Conservation (phyloP, 352 stramenopile species). For the Phytophthora hibernalis region DNA sequence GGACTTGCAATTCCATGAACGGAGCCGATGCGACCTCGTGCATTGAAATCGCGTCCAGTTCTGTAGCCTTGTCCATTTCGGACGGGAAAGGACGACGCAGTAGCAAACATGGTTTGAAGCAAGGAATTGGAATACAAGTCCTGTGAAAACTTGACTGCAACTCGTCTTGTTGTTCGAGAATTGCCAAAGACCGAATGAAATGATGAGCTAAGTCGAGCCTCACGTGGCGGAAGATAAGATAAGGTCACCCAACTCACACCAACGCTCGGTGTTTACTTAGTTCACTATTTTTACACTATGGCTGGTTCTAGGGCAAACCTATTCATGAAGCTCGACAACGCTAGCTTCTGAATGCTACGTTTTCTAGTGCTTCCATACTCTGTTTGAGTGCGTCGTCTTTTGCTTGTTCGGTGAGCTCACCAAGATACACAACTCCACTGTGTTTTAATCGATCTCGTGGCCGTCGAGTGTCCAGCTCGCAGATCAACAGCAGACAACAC, state of each 20-base stretch:
- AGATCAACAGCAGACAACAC: too few species aligned
- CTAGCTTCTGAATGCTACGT: conserved; percentile 73
- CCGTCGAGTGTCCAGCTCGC: too few species aligned
- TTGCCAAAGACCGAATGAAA: not conserved
- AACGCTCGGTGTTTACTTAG: too few species aligned
- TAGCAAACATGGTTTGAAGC: conserved; percentile 2
- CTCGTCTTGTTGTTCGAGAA: conserved; percentile 5
- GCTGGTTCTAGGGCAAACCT: conserved; percentile 53
- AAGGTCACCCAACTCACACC: conserved; percentile 8
- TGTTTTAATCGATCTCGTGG: too few species aligned
- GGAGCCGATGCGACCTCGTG: too few species aligned
- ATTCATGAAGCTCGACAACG: conserved; percentile 66
- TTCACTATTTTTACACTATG: conserved; percentile 43
- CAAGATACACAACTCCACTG: too few species aligned
- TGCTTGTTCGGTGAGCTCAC: conserved; percentile 48
- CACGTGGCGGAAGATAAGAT: conserved; percentile 13
- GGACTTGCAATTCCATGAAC: too few species aligned
- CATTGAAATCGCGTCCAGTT: too few species aligned
- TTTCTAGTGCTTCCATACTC: conserved; percentile 77
- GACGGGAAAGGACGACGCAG: too few species aligned
- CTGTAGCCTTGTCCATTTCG: too few species aligned
- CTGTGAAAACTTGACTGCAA: too few species aligned
- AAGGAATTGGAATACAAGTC: not conserved
- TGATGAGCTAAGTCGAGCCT: conserved; percentile 7
- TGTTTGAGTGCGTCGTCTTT: conserved; percentile 49